phyloP scores from a whole-genome alignment of 306 rosid genomes.

The Castanospermum australe region DNA sequence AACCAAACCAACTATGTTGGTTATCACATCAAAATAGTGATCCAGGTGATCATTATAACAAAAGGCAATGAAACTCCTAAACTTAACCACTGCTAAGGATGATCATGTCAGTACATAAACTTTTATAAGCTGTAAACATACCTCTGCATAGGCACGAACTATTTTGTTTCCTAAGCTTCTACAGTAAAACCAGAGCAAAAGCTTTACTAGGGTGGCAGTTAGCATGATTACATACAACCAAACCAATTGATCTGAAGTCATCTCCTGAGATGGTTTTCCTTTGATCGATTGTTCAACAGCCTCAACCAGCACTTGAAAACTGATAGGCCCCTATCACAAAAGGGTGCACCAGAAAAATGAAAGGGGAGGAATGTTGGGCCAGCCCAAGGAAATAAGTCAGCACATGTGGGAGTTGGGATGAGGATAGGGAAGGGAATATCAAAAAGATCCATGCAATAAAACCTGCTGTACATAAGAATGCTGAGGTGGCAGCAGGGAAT shows the following conservation, averaged over 20 bases:
- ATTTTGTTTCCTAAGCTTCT: constrained; percentile 60
- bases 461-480: no score
- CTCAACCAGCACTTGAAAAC: constrained; percentile 59
- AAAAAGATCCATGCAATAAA: no score
- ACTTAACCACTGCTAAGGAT: background rate
- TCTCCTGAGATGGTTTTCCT: constrained; percentile 39
- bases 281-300: constrained; percentile 50
- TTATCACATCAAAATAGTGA: constrained; percentile 70
- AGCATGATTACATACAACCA: constrained; percentile 55
- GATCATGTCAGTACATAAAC: background rate
- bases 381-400: no score
- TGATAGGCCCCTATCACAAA: no score
- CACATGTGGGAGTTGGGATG: no score
- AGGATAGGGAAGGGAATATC: no score
- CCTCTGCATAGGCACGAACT: constrained; percentile 67
- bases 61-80: background rate
- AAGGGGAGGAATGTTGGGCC: no score
- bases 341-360: no score
- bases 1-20: constrained; percentile 56
- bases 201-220: constrained; percentile 48
- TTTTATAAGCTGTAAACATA: background rate
- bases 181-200: constrained; percentile 64
- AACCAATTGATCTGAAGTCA: constrained; percentile 41
- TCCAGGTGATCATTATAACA: constrained; percentile 43
- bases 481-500: no score